Evolutionary conservation across 208 protist species (phyloP).

Genomic region (Tetramitus jugosus): DNA sequence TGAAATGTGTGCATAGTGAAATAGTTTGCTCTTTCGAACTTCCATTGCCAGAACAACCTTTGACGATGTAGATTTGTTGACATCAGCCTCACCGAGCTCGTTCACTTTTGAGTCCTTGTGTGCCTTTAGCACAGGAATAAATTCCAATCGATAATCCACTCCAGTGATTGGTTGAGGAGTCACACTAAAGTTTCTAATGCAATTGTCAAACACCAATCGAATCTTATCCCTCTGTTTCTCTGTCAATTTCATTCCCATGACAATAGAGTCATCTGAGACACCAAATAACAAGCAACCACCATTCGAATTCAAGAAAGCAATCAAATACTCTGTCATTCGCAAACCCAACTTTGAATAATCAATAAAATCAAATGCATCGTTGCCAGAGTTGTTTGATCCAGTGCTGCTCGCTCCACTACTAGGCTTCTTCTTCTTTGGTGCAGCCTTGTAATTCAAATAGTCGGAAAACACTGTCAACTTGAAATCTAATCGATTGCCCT

Average conservation of each 20-base stretch:
- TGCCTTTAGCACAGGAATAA: too few relatives aligned
- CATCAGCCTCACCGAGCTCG: too few relatives aligned
- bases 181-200: background rate
- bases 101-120: too few relatives aligned
- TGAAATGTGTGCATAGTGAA: constrained; percentile 7
- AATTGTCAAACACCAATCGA: background rate
- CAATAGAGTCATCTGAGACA: too few relatives aligned
- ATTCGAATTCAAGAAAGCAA: constrained; percentile 9
- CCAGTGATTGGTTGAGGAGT: background rate
- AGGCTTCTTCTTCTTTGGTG: background rate
- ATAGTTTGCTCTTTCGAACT: background rate
- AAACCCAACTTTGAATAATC: background rate
- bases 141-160: background rate
- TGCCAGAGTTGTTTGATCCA: background rate
- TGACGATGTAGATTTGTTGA: background rate
- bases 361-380: background rate
- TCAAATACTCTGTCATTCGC: constrained; percentile 1
- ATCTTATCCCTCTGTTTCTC: constrained; percentile 10
- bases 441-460: constrained; percentile 1
- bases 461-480: constrained; percentile 3
- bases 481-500: background rate
- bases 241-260: too few relatives aligned
- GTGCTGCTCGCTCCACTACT: background rate
- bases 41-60: background rate
- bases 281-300: too few relatives aligned